Conservation (phyloP, 106 monocot species). For the Platanthera zijinensis region DNA sequence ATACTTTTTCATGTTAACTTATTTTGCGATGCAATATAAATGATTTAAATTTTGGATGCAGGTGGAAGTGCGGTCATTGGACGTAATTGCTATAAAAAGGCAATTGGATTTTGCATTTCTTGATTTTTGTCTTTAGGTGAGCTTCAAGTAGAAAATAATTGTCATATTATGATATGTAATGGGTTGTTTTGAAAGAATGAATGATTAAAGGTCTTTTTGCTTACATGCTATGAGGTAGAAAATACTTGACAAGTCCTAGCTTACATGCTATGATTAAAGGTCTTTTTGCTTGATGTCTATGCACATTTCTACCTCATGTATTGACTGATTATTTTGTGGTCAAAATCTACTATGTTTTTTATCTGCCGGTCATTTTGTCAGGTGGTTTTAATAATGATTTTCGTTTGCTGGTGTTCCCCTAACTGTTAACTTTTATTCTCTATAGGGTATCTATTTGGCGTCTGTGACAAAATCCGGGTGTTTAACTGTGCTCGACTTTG, state of each 20-base stretch:
- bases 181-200: no score
- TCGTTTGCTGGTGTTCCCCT: not conserved
- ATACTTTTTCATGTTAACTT: no score
- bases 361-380: not conserved
- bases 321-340: not conserved
- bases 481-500: slow-evolving; percentile 89
- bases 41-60: no score
- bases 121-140: no score
- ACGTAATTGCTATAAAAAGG: no score
- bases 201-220: no score
- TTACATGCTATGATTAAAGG: not conserved
- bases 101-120: no score
- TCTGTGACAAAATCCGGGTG: slow-evolving; percentile 85
- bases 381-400: not conserved
- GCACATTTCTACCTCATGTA: not conserved
- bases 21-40: no score
- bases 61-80: no score
- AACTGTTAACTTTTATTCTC: not conserved
- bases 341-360: not conserved
- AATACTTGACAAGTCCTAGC: not conserved
- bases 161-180: no score
- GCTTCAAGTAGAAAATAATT: no score
- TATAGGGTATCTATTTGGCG: slow-evolving; percentile 81
- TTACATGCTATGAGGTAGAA: no score
- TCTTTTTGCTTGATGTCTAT: not conserved